Evolutionary conservation across 1,139 yeast species (phyloP).

Genomic region (Diutina scorzettiae): DNA sequence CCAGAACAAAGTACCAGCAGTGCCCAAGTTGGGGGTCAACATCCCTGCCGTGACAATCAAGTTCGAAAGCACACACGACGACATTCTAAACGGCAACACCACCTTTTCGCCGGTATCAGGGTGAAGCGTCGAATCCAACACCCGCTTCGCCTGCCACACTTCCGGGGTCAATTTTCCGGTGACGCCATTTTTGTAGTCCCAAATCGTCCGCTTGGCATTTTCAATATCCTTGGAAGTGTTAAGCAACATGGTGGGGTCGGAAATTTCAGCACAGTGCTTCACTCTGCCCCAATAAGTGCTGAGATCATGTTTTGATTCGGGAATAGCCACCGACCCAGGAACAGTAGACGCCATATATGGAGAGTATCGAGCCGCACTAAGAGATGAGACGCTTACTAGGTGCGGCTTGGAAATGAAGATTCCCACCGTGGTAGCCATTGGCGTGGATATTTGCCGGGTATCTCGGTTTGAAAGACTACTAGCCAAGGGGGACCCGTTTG

Average conservation of each 20-base stretch:
- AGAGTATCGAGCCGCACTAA: background rate
- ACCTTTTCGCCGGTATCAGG: constrained; percentile 96
- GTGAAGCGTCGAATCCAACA: constrained; percentile 79
- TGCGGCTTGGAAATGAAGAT: background rate
- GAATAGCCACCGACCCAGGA: constrained; percentile 68
- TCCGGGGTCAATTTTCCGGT: constrained; percentile 57
- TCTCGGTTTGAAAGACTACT: constrained; percentile 38
- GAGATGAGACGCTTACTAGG: background rate
- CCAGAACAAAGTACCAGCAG: constrained; percentile 90
- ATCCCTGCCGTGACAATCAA: constrained; percentile 93
- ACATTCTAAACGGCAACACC: constrained; percentile 88
- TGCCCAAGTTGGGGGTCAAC: constrained; percentile 89
- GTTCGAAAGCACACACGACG: constrained; percentile 86
- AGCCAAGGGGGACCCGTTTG: constrained; percentile 14
- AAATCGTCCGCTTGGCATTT: constrained; percentile 49
- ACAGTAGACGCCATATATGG: constrained; percentile 85
- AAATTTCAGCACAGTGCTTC: constrained; percentile 81
- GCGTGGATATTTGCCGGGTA: constrained; percentile 47
- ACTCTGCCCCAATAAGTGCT: constrained; percentile 87
- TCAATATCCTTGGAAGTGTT: constrained; percentile 56
- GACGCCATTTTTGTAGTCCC: constrained; percentile 65
- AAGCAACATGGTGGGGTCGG: constrained; percentile 84
- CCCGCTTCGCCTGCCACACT: constrained; percentile 80
- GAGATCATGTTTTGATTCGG: constrained; percentile 69
- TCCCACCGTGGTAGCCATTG: constrained; percentile 31